phyloP scores from a whole-genome alignment of 2,329 filamentous ascomycete genomes.

The Elsinoe fawcettii region DNA sequence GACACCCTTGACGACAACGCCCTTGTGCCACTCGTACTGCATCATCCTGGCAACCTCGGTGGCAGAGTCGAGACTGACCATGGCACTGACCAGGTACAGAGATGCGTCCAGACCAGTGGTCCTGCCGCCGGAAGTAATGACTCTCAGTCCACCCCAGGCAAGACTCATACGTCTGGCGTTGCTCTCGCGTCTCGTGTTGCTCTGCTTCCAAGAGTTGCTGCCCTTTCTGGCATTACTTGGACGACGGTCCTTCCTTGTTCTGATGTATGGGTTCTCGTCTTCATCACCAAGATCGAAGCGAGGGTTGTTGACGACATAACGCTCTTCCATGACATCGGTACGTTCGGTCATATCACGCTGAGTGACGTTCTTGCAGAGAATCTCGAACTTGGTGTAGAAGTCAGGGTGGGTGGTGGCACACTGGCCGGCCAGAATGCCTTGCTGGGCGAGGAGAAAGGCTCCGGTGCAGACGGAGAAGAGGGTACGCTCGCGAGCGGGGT shows the following conservation, averaged over 20 bases:
- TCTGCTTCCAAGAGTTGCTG: constrained; percentile 71
- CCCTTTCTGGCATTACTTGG: constrained; percentile 56
- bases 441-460: constrained; percentile 65
- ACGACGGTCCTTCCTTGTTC: constrained; percentile 34
- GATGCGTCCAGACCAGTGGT: constrained; percentile 75
- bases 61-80: constrained; percentile 70
- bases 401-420: constrained; percentile 78
- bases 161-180: constrained; percentile 70
- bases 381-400: constrained; percentile 72
- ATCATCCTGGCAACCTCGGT: constrained; percentile 66
- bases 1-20: constrained; percentile 73
- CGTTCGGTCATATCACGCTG: constrained; percentile 64
- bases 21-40: constrained; percentile 82
- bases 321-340: constrained; percentile 74
- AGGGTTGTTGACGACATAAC: constrained; percentile 87
- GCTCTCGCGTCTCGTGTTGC: constrained; percentile 67
- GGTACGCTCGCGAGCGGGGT: constrained; percentile 71
- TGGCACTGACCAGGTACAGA: constrained; percentile 74
- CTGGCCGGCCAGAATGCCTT: constrained; percentile 69
- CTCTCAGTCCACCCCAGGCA: constrained; percentile 59
- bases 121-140: constrained; percentile 73
- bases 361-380: constrained; percentile 66
- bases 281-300: constrained; percentile 73
- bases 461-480: constrained; percentile 74
- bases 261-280: constrained; percentile 75